Evolutionary conservation across 2,329 filamentous ascomycete genomes (phyloP).

Genomic region (Ophiostoma perfectum): DNA sequence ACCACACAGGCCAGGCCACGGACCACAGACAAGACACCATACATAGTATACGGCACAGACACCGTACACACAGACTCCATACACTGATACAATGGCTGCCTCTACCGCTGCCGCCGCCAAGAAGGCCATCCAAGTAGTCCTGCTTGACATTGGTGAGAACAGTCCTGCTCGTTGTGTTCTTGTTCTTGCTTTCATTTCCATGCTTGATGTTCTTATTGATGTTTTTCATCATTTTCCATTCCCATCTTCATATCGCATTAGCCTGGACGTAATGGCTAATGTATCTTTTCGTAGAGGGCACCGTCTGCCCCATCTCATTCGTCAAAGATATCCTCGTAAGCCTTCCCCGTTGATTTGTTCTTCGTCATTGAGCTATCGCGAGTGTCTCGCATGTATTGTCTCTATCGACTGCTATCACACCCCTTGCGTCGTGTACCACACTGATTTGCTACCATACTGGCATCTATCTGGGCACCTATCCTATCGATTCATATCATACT

Average conservation of each 20-base stretch:
- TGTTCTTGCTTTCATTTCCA: not conserved
- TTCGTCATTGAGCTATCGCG: not conserved
- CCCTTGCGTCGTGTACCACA: constrained; percentile 13
- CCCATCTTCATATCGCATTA: not conserved
- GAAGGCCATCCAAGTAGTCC: constrained; percentile 41
- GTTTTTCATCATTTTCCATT: not conserved
- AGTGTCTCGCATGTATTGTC: not conserved
- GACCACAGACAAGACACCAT: not conserved
- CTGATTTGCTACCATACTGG: constrained; percentile 3
- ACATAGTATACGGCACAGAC: no score
- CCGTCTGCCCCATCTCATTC: constrained; percentile 77
- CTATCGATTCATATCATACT: not conserved
- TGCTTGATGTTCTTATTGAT: not conserved
- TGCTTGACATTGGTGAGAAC: constrained; percentile 54
- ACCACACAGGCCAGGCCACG: no score
- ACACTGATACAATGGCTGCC: constrained; percentile 21
- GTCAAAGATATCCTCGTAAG: constrained; percentile 78
- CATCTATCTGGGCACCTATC: not conserved
- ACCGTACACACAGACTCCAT: not conserved
- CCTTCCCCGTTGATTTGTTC: constrained; percentile 26
- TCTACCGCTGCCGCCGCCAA: constrained; percentile 20
- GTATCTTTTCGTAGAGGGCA: constrained; percentile 56
- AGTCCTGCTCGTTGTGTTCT: not conserved
- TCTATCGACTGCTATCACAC: not conserved
- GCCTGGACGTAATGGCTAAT: constrained; percentile 36